phyloP scores from a whole-genome alignment of 495 filamentous ascomycete species.

The Penicillium malachiteum region DNA sequence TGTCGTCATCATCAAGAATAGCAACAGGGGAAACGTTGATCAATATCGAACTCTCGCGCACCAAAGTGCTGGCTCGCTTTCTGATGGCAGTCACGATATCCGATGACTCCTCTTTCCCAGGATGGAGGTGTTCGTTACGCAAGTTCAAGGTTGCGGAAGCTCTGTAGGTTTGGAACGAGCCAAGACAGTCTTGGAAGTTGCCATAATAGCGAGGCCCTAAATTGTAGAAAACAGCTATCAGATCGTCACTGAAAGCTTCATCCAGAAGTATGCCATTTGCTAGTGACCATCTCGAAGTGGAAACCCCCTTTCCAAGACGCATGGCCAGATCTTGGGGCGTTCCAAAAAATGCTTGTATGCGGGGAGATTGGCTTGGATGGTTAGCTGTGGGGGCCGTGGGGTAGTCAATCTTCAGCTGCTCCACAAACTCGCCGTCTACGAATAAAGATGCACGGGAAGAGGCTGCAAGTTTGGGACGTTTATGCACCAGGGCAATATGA shows the following conservation, averaged over 20 bases:
- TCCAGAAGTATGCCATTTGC: constrained; percentile 86
- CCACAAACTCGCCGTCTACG: constrained; percentile 88
- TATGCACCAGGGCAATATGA: constrained; percentile 84
- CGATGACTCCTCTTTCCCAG: constrained; percentile 86
- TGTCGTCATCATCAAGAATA: constrained; percentile 73
- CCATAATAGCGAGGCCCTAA: constrained; percentile 89
- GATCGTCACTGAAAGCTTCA: constrained; percentile 85
- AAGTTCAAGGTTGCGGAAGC: constrained; percentile 90
- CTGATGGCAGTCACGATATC: constrained; percentile 88
- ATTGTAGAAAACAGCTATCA: constrained; percentile 85
- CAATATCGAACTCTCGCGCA: constrained; percentile 80
- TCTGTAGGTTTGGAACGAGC: constrained; percentile 93
- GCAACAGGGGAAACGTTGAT: constrained; percentile 79
- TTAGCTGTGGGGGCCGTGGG: constrained; percentile 60
- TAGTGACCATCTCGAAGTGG: constrained; percentile 80
- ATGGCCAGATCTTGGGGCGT: constrained; percentile 89
- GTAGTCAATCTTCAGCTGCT: constrained; percentile 87
- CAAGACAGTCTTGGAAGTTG: constrained; percentile 94
- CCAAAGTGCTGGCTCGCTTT: constrained; percentile 71
- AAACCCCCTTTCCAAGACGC: constrained; percentile 71
- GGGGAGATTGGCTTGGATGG: constrained; percentile 53
- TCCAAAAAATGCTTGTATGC: constrained; percentile 88
- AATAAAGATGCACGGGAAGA: constrained; percentile 85
- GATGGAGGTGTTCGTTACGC: constrained; percentile 87
- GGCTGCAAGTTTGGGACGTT: constrained; percentile 67